A percentile compares a stretch with the other conserved stretches of the same genome.
Conservation (phyloP, 805 yeast species). For the Myxozyma geophila region DNA sequence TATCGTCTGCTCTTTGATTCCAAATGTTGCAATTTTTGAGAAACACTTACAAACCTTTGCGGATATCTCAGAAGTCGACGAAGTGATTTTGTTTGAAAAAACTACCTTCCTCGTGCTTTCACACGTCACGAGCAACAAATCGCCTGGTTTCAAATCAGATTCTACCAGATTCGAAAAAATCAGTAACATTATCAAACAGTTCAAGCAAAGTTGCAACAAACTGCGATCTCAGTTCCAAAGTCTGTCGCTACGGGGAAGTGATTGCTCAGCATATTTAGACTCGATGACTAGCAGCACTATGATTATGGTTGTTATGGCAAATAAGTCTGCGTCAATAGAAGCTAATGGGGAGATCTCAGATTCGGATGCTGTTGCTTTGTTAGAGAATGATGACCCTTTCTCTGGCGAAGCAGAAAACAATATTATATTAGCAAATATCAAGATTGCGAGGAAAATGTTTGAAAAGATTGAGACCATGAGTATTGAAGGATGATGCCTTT, state of each 20-base stretch:
- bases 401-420: slow-evolving; percentile 42
- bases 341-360: slow-evolving; percentile 25
- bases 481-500: slow-evolving; percentile 3
- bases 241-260: slow-evolving; percentile 64
- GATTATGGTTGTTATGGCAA: slow-evolving; percentile 51
- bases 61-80: slow-evolving; percentile 77
- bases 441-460: slow-evolving; percentile 47
- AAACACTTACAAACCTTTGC: slow-evolving; percentile 74
- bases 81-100: slow-evolving; percentile 87
- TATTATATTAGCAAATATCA: slow-evolving; percentile 47
- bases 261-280: slow-evolving; percentile 49
- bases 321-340: slow-evolving; percentile 26
- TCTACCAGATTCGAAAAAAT: slow-evolving; percentile 94
- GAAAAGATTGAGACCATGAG: slow-evolving; percentile 46
- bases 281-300: slow-evolving; percentile 51
- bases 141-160: slow-evolving; percentile 53
- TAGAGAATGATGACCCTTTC: slow-evolving; percentile 34
- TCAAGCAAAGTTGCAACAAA: slow-evolving; percentile 88
- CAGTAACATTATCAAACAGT: slow-evolving; percentile 89
- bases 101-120: slow-evolving; percentile 88
- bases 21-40: slow-evolving; percentile 83
- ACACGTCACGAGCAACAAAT: slow-evolving; percentile 43
- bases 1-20: slow-evolving; percentile 91
- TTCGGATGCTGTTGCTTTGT: slow-evolving; percentile 12
- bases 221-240: slow-evolving; percentile 83